phyloP scores from a whole-genome alignment of 495 filamentous ascomycete species.

The Hypoxylon intermedium region DNA sequence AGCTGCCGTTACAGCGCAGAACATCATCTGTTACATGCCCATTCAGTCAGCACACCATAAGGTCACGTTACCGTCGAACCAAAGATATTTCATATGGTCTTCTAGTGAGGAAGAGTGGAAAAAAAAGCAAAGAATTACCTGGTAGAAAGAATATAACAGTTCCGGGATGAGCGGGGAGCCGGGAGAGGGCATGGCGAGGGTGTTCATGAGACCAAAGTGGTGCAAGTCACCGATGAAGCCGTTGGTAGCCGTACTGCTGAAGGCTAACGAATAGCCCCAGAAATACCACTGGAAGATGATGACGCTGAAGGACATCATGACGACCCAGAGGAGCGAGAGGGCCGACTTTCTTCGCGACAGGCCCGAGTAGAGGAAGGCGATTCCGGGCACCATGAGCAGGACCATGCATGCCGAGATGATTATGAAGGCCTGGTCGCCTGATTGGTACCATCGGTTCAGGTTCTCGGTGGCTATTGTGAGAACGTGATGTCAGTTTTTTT shows the following conservation, averaged over 20 bases:
- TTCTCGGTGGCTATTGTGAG: slow-evolving; percentile 66
- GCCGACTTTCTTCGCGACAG: slow-evolving; percentile 95
- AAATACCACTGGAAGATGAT: slow-evolving; percentile 99
- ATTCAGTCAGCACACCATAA: slow-evolving; percentile 18
- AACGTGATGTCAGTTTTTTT: slow-evolving; percentile 20
- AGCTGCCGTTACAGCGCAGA: slow-evolving; percentile 89
- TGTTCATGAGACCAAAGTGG: slow-evolving; percentile 84
- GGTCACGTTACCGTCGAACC: neutral
- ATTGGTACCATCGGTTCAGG: slow-evolving; percentile 83
- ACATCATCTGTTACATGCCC: slow-evolving; percentile 76
- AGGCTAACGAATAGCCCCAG: slow-evolving; percentile 96
- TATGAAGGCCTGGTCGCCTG: slow-evolving; percentile 80
- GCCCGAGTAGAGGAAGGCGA: slow-evolving; percentile 97
- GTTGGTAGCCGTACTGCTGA: slow-evolving; percentile 79
- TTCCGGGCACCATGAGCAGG: slow-evolving; percentile 90
- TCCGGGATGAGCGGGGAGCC: slow-evolving; percentile 85
- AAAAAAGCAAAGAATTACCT: slow-evolving; percentile 69
- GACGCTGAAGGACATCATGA: slow-evolving; percentile 88
- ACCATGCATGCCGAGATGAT: slow-evolving; percentile 94
- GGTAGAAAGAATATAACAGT: slow-evolving; percentile 92
- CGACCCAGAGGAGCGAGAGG: slow-evolving; percentile 93
- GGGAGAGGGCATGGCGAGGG: slow-evolving; percentile 78
- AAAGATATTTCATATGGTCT: too few relatives aligned
- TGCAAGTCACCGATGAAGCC: slow-evolving; percentile 84
- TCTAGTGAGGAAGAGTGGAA: slow-evolving; percentile 67